These are phyloP conservation scores for Massarina eburnea DNA, from an alignment of 2,329 filamentous ascomycete species.

Conservation along the genomic window DNA sequence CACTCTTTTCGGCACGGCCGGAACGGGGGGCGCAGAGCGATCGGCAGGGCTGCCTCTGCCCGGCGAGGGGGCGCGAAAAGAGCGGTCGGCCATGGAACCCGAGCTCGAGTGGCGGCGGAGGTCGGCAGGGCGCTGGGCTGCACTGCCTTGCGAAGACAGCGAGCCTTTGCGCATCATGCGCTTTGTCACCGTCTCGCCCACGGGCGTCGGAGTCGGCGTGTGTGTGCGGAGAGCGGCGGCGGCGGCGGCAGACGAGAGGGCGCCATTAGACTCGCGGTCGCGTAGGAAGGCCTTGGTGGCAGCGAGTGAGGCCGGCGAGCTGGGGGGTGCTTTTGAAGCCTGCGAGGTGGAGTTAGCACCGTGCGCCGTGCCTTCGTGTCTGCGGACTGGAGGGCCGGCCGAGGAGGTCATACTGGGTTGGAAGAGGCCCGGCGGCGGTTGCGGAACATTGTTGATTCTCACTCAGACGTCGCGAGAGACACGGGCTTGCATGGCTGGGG, in stretches of 20 bases:
- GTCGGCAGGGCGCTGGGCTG: constrained; percentile 38
- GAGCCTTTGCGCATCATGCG: constrained; percentile 76
- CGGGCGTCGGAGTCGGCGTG: constrained; percentile 74
- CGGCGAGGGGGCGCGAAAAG: constrained; percentile 74
- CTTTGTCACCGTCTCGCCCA: constrained; percentile 84
- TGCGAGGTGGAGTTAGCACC: constrained; percentile 26
- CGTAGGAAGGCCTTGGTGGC: constrained; percentile 79
- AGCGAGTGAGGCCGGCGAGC: constrained; percentile 74
- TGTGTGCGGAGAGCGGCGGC: constrained; percentile 80
- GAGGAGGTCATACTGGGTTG: constrained; percentile 32
- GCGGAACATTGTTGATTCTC: constrained; percentile 40
- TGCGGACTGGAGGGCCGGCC: constrained; percentile 6
- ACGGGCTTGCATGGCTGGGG: constrained; percentile 34
- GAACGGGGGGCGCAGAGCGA: constrained; percentile 70
- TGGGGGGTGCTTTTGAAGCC: constrained; percentile 54
- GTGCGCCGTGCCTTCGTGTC: background rate
- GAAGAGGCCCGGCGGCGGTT: constrained; percentile 32
- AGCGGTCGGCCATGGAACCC: constrained; percentile 84
- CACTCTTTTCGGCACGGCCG: constrained; percentile 64
- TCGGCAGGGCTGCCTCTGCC: constrained; percentile 30
- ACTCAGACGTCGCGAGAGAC: constrained; percentile 24
- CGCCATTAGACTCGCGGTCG: constrained; percentile 63
- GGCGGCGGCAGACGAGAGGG: constrained; percentile 81
- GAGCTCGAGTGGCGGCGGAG: constrained; percentile 61
- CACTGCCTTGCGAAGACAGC: constrained; percentile 65